phyloP scores from a whole-genome alignment of 805 yeast species.

The Metschnikowia continentalis region DNA sequence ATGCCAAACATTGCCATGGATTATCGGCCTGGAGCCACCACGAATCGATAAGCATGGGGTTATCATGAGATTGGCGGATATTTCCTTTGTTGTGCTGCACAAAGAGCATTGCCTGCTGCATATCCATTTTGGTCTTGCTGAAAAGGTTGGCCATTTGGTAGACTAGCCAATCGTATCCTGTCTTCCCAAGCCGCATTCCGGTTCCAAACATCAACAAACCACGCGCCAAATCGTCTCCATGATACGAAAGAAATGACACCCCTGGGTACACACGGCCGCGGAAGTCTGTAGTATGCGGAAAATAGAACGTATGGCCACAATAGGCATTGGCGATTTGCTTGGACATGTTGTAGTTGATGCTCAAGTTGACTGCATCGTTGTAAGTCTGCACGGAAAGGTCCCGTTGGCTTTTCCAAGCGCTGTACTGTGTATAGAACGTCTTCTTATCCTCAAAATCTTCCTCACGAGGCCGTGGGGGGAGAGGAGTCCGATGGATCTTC shows the following conservation, averaged over 20 bases:
- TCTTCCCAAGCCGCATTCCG: slow-evolving; percentile 29
- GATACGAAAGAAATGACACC: slow-evolving; percentile 32
- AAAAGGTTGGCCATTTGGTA: slow-evolving; percentile 36
- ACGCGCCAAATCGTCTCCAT: slow-evolving; percentile 33
- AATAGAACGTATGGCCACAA: slow-evolving; percentile 34
- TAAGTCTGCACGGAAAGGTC: not conserved
- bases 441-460: slow-evolving; percentile 3
- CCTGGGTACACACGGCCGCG: slow-evolving; percentile 41
- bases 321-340: slow-evolving; percentile 21
- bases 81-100: slow-evolving; percentile 19
- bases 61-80: slow-evolving; percentile 25
- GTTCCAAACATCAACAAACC: slow-evolving; percentile 37
- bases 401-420: slow-evolving; percentile 5
- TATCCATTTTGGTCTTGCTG: slow-evolving; percentile 26
- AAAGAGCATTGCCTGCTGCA: slow-evolving; percentile 25
- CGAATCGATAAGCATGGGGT: slow-evolving; percentile 20
- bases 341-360: slow-evolving; percentile 17
- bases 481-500: not conserved
- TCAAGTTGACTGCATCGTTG: slow-evolving; percentile 2
- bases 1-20: slow-evolving; percentile 38
- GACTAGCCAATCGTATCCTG: slow-evolving; percentile 36
- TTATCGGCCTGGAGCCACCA: slow-evolving; percentile 39
- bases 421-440: not conserved
- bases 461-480: slow-evolving; percentile 1
- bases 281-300: slow-evolving; percentile 39